Base-by-base conservation (phyloP, 2,329 filamentous ascomycete genomes). In the Colletotrichum sp. region DNA sequence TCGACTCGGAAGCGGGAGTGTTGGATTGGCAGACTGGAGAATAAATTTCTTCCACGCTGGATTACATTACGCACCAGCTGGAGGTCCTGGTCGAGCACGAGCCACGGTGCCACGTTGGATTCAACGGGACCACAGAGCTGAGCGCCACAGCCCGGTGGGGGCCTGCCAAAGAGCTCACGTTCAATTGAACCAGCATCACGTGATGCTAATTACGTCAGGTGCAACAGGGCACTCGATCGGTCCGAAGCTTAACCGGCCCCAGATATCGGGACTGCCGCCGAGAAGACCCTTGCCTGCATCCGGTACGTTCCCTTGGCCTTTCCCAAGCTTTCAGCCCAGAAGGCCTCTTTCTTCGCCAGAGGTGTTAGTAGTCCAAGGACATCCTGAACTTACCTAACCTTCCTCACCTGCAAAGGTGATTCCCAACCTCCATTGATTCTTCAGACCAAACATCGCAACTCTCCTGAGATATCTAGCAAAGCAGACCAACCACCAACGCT, bases 1-100 rank as follows among this genome's bases (percentile, higher is more conserved):
- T 74, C 70, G 74, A 65, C 59, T 76, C 64, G 70, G 59, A 74
- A 66, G 36, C 71, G 64, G 65, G 39, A 61, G 18, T 43, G 70
- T 65, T 69, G 71, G 68, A 60, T 69, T 73, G 71, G 26, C 32
- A 73, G 65, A 64, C 71, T 71, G 61, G 61, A 79, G 71, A 78
- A 75, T 79, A 79, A 78, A 78, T 78, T 78, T 78, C 77, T 78
- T 78, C 76, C 66, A 70, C 65, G 72, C 74, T 67, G 76, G 43
- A 71, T 69, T 69, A 72, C 76, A 77, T 77, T 77, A 75, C 73
- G 70, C 72, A 52, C 43, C 43, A 76, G 59, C 39, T 67, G 63
- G 48, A 76, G 55, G 72, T 74, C 43, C 66, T 67, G 73, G 67
- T 39, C 28, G 72, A 72, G 76, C 76, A 77, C 76, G 69, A 77